A percentile compares a stretch with the other conserved stretches of the same genome.
These are phyloP conservation scores for Olyra latifolia DNA, from an alignment of 176 grass and related monocot genomes.

Conservation along the genomic window DNA sequence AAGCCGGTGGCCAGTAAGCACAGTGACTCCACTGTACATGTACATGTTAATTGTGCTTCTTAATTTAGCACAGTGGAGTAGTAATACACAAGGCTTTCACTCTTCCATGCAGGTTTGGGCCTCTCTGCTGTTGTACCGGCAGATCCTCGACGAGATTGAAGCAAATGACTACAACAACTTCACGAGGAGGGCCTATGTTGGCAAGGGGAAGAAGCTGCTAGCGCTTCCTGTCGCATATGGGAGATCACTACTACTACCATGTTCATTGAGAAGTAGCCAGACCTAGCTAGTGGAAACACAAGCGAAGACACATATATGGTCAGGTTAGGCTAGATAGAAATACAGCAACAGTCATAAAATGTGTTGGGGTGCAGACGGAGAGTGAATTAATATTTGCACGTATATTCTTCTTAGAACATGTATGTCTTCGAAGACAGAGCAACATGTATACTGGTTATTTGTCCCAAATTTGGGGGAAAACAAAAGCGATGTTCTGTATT, in stretches of 20 bases:
- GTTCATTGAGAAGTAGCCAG: constrained; percentile 43
- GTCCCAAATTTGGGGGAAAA: not conserved
- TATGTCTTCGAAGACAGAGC: not conserved
- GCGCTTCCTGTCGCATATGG: constrained; percentile 73
- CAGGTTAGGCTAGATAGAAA: constrained; percentile 45
- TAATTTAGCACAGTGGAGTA: too few relatives aligned
- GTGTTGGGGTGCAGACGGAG: not conserved
- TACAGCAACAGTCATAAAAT: not conserved
- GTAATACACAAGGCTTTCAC: too few relatives aligned
- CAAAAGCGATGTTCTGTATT: not conserved
- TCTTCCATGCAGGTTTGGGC: constrained; percentile 80
- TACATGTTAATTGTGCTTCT: too few relatives aligned
- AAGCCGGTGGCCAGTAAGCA: constrained; percentile 89
- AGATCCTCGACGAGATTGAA: constrained; percentile 96
- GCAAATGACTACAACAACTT: constrained; percentile 96
- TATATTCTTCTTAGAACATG: constrained; percentile 3
- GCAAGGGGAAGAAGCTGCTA: constrained; percentile 78
- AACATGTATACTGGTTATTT: constrained; percentile 1
- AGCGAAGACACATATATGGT: not conserved
- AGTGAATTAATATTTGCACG: too few relatives aligned
- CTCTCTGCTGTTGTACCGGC: constrained; percentile 63
- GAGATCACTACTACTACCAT: constrained; percentile 54
- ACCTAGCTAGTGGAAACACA: not conserved
- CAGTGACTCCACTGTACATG: not conserved
- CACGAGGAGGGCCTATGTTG: constrained; percentile 85